A percentile compares a stretch with the other conserved stretches of the same genome.
phyloP scores from a whole-genome alignment of 2,329 filamentous ascomycete genomes.

The Exophiala viscosa region DNA sequence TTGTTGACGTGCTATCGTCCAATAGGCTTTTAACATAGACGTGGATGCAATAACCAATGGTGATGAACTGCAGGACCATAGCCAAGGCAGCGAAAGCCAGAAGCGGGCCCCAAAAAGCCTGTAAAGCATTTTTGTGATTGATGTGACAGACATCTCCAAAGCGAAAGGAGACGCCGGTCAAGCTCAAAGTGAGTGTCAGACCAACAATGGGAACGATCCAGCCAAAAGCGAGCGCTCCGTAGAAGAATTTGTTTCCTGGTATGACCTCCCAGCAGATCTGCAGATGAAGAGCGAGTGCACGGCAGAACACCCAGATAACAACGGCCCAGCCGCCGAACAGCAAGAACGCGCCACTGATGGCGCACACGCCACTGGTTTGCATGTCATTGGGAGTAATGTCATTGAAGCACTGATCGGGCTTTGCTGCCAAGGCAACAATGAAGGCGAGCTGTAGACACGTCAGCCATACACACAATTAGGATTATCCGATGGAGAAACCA shows the following conservation, averaged over 20 bases:
- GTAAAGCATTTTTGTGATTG: constrained; percentile 79
- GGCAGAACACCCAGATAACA: constrained; percentile 86
- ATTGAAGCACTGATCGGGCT: constrained; percentile 80
- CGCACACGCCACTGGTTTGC: constrained; percentile 75
- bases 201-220: constrained; percentile 80
- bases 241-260: constrained; percentile 86
- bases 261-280: constrained; percentile 98
- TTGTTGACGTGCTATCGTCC: constrained; percentile 67
- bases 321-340: constrained; percentile 81
- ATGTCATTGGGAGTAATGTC: constrained; percentile 91
- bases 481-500: constrained; percentile 23
- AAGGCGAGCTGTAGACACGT: constrained; percentile 67
- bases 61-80: constrained; percentile 75
- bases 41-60: constrained; percentile 88
- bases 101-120: constrained; percentile 86
- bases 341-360: constrained; percentile 80
- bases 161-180: constrained; percentile 90
- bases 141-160: constrained; percentile 92
- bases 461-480: constrained; percentile 5
- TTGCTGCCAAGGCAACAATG: constrained; percentile 75
- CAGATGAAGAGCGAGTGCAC: constrained; percentile 86
- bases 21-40: constrained; percentile 83
- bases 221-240: constrained; percentile 71
- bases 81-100: constrained; percentile 73
- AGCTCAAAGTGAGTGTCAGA: constrained; percentile 69